Evolutionary conservation across 257 asterid species (phyloP), one percentile per base, ranked within the genome.

Genomic region (Eustoma russellianum): DNA sequence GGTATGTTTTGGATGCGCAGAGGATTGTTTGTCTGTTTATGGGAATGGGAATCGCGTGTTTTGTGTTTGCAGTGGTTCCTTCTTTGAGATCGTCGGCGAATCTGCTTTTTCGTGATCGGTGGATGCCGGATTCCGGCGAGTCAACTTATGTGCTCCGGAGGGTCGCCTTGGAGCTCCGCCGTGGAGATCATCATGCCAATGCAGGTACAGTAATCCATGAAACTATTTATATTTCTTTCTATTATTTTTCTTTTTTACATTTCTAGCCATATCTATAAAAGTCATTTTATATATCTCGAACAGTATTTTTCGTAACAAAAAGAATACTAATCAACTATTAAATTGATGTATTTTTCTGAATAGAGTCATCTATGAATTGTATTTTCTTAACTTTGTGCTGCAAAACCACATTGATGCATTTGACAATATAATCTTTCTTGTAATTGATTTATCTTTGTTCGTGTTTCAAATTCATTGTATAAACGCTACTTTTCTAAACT

Each of bases 1-100:
- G 49, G 57, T 88, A 88, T 59, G 66, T 82, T 18, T 8, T 79
- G 49, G 68, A 55, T 57, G 79, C 82, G 54, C 88, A 83, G 5
- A 74, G 94, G 62, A 60, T 81, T 16, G 57, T 62, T 15, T 83
- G 83, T 54, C 68, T 86, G 7, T 46, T 83, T 46, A 46, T 77
- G 9, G 95, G 95, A 13, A 54, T 83, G 41, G 67, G 69, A 35
- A 66, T 77, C 30, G 66, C 93, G 0, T 67, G 65, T 47, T 45
- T 65, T 11, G 40, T 71, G 13, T 73, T 75, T 67, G n/a, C 59
- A 24, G 16, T 62, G 1, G 1, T 56, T 40, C 71, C 78, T n/a
- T 57, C 77, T 5, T 10, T 35, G 18, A 48, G 63, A 8, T 59
- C 17, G 28, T 19, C 19, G 15, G 44, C 50, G 41, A 11, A 11